These are phyloP conservation scores for Pyrenophora graminea DNA, from an alignment of 2,329 filamentous ascomycete species.

Conservation along the genomic window DNA sequence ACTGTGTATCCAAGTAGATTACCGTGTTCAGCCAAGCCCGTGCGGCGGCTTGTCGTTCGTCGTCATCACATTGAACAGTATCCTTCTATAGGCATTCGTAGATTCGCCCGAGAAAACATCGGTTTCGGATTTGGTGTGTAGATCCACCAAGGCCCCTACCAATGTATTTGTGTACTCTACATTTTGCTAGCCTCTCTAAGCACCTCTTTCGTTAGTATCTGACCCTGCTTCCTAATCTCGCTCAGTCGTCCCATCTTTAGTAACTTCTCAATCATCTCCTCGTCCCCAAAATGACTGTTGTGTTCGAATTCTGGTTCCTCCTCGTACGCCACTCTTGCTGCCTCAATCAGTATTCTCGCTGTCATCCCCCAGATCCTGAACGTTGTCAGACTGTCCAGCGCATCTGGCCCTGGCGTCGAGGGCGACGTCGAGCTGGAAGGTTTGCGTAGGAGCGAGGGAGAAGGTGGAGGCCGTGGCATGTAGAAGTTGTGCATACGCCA, in stretches of 20 bases:
- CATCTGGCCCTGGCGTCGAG: constrained; percentile 44
- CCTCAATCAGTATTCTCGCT: constrained; percentile 85
- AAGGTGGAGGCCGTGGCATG: constrained; percentile 61
- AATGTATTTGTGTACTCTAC: constrained; percentile 5
- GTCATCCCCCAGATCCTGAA: constrained; percentile 97
- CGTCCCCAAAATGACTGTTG: constrained; percentile 67
- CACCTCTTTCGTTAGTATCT: constrained; percentile 58
- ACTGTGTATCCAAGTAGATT: too few relatives aligned
- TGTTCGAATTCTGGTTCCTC: constrained; percentile 84
- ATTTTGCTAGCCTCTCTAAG: constrained; percentile 57
- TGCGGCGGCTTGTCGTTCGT: too few relatives aligned
- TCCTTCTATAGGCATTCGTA: too few relatives aligned
- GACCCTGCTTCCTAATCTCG: constrained; percentile 55
- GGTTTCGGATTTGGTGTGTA: too few relatives aligned
- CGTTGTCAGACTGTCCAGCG: constrained; percentile 53
- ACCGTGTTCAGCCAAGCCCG: too few relatives aligned
- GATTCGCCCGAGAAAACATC: too few relatives aligned
- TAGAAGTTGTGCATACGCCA: constrained; percentile 94
- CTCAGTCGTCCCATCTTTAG: constrained; percentile 61
- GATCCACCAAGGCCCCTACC: too few relatives aligned
- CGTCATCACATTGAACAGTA: too few relatives aligned
- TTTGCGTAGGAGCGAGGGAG: constrained; percentile 14
- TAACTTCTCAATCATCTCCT: constrained; percentile 65
- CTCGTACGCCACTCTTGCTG: constrained; percentile 80
- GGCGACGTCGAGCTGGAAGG: constrained; percentile 2